Percentiles rank a stretch among this genome's conserved stretches.
Conservation (phyloP, 2,329 filamentous ascomycete genomes). For the Chaetomium olivaceum region DNA sequence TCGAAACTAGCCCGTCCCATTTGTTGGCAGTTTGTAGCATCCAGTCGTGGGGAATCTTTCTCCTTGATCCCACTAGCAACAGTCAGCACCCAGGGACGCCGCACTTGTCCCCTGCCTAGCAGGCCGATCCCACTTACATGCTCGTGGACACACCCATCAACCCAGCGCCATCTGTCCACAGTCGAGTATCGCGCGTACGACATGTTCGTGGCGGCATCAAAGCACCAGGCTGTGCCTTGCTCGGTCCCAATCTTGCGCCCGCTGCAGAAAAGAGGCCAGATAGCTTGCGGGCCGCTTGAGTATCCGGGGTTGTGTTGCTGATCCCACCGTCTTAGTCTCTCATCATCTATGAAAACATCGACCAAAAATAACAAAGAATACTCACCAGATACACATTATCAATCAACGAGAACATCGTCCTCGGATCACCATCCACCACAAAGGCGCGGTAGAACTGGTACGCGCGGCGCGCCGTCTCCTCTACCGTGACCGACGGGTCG, state of each 20-base stretch:
- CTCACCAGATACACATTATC: constrained; percentile 41
- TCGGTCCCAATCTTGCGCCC: constrained; percentile 41
- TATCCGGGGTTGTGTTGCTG: constrained; percentile 45
- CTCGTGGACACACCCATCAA: constrained; percentile 45
- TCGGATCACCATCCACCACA: constrained; percentile 43
- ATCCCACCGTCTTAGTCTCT: background rate
- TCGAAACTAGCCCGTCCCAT: background rate
- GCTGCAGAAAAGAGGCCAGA: constrained; percentile 44
- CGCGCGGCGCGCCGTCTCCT: constrained; percentile 42
- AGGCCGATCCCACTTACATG: constrained; percentile 37
- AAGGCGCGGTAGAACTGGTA: constrained; percentile 46
- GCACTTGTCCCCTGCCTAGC: background rate
- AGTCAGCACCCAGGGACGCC: background rate
- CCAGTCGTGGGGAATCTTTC: constrained; percentile 27
- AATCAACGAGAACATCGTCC: constrained; percentile 45
- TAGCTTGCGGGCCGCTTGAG: constrained; percentile 38
- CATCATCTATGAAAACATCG: background rate
- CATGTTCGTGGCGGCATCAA: constrained; percentile 44
- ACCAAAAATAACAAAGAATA: constrained; percentile 1
- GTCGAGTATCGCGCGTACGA: constrained; percentile 43
- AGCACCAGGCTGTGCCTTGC: constrained; percentile 40
- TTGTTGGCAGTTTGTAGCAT: constrained; percentile 26
- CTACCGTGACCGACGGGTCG: constrained; percentile 38
- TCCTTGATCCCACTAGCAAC: background rate
- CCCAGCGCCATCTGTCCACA: constrained; percentile 44